Evolutionary conservation across 768 basidiomycete species (phyloP), one percentile per base, ranked within the genome.

Genomic region (Lentinula detonsa): DNA sequence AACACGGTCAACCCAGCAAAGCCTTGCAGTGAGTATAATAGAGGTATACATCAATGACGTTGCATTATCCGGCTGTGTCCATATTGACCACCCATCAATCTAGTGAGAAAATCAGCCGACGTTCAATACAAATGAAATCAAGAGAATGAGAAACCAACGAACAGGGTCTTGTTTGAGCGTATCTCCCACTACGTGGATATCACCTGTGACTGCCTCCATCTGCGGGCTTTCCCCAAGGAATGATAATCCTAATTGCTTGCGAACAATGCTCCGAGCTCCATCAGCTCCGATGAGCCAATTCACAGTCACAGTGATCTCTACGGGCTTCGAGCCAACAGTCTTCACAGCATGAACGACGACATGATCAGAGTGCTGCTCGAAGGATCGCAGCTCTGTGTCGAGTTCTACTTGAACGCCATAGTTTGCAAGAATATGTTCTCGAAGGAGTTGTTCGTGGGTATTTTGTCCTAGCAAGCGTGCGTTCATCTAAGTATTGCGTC

Each of bases 271-370:
- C 37, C 35, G 68, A 0, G 75, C 79, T 15, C 78, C 77, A 61
- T 81, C 81, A 0, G 74, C 68, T 2, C 79, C 79, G 13, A 81
- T 66, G 1, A 82, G 63, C 63, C 69, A 79, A 2, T 70, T 66
- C 52, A 65, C 66, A n/a, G 63, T 66, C 5, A 71, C 61, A 2
- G 53, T 67, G 60, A 79, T 75, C n/a, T 59, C 49, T 0, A 52
- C 45, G 37, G 71, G 70, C 31, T 66, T 23, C 0, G 65, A 73
- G 2, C 69, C 64, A 13, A 45, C 48, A 5, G 40, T 53, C 43
- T 67, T 72, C 5, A 62, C 63, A 11, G 78, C 31, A 21, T 64
- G 66, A 1, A 69, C 73, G 1, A 63, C 62, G 9, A 79, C 75
- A 31, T 63, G 60, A 53, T 75, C 73, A 0, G 62, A 50, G 31